phyloP scores from a whole-genome alignment of 192 early-diverging fungal species.

The Backusella tarrabulga region DNA sequence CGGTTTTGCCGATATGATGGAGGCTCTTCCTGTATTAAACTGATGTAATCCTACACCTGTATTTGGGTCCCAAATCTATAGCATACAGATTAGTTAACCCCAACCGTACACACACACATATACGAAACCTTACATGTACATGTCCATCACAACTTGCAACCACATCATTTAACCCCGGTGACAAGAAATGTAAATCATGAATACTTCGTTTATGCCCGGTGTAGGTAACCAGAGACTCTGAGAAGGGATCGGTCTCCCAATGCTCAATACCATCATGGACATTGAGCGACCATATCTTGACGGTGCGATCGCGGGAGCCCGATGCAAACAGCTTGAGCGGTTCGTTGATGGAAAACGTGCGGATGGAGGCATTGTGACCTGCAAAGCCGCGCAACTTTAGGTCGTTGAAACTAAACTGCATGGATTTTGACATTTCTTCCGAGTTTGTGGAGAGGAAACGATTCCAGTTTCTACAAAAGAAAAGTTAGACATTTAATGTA shows the following conservation, averaged over 20 bases:
- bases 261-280: conserved; percentile 55
- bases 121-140: conserved; percentile 43
- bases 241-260: conserved; percentile 47
- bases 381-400: conserved; percentile 56
- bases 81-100: no score
- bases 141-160: conserved; percentile 60
- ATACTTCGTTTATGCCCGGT: conserved; percentile 52
- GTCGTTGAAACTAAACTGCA: conserved; percentile 66
- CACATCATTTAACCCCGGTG: conserved; percentile 44
- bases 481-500: not conserved
- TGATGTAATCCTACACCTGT: conserved; percentile 49
- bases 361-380: conserved; percentile 53
- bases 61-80: conserved; percentile 55
- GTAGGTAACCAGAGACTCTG: conserved; percentile 51
- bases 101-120: no score
- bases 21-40: conserved; percentile 44
- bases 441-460: conserved; percentile 60
- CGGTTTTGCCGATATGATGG: conserved; percentile 48
- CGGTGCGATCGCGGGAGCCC: conserved; percentile 59
- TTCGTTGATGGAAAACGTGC: conserved; percentile 53
- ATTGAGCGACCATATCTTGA: conserved; percentile 65
- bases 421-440: conserved; percentile 62
- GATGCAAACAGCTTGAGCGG: conserved; percentile 51
- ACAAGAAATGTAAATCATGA: conserved; percentile 51
- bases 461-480: conserved; percentile 53